A percentile compares a stretch with the other conserved stretches of the same genome.
These are phyloP conservation scores for Trichocomaceae sp. DNA, from an alignment of 2,329 filamentous ascomycete species.

Conservation along the genomic window DNA sequence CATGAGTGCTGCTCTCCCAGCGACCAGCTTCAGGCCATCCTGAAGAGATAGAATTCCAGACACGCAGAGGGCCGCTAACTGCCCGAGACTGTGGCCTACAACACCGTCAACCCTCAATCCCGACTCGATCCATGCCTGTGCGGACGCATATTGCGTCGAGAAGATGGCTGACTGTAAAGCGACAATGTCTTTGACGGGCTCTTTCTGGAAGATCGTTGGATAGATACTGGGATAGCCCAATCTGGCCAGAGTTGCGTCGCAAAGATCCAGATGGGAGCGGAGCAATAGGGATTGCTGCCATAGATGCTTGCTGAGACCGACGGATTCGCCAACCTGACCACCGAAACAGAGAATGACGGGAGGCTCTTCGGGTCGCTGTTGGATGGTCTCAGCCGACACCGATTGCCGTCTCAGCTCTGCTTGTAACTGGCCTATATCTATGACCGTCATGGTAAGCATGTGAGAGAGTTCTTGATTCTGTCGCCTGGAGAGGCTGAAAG, in stretches of 20 bases:
- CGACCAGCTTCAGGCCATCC: not conserved
- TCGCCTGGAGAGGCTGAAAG: no score
- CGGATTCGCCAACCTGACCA: constrained; percentile 27
- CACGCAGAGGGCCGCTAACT: not conserved
- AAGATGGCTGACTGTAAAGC: not conserved
- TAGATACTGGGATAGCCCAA: not conserved
- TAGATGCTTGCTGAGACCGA: not conserved
- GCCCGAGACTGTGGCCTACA: not conserved
- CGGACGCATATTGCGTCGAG: not conserved
- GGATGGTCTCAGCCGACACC: not conserved
- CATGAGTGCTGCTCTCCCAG: not conserved
- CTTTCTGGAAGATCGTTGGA: not conserved
- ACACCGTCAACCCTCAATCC: not conserved
- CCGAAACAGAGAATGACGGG: constrained; percentile 34
- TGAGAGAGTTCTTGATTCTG: no score
- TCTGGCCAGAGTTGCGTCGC: not conserved
- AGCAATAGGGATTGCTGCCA: not conserved
- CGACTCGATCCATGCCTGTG: not conserved
- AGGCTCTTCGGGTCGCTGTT: not conserved
- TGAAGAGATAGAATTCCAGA: not conserved
- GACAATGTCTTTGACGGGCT: not conserved
- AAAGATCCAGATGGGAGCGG: not conserved
- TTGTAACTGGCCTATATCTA: not conserved
- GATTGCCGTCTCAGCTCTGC: not conserved
- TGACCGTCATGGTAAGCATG: not conserved